Base-by-base conservation (phyloP, 805 yeast genomes). In the Yarrowia sp. region DNA sequence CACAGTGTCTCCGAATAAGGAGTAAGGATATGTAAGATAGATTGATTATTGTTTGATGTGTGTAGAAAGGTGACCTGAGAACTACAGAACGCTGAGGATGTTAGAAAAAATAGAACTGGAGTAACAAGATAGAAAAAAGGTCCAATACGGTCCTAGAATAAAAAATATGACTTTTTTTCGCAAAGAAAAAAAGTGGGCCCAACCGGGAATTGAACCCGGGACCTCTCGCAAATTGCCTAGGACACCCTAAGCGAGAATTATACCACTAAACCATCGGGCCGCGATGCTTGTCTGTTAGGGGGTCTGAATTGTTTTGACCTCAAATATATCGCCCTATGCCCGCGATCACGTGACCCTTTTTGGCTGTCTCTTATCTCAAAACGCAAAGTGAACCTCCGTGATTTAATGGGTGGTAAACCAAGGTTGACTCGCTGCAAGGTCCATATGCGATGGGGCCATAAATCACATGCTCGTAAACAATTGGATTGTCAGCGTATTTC, bases 151-250 rank as follows among this genome's bases (percentile, higher is more conserved):
- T 26, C 32, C 32, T 26, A 26, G 32, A 5, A 26, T 26, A 26
- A 26, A 26, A 26, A 26, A 5, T 5, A 26, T 26, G 32, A 3
- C 32, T 26, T 26, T 26, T 3, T 1, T 26, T 3, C 32, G 11
- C 8, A 35, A 12, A 26, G n/a, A 56, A 56, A 59, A 58, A 45
- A 42, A 12, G 16, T 8, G 65, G 65, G 65, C 65, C 65, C 65
- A 59, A 59, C 65, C 65, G 65, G 65, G 65, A 59, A 59, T 59
- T 59, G 65, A 59, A 59, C 65, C 65, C 65, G 65, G 65, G 65
- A 59, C 65, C 65, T 59, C 65, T 59, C 65, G 65, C 65, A 59
- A 59, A 59, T 59, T 59, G 65, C 65, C 38, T 36, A 59, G 65
- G 65, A 43, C 52, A 59, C 65, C 65, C 65, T 59, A 59, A 59